Percentiles rank a stretch among this genome's conserved stretches.
phyloP scores from a whole-genome alignment of 768 basidiomycete genomes.

The Boletellus emodensis region DNA sequence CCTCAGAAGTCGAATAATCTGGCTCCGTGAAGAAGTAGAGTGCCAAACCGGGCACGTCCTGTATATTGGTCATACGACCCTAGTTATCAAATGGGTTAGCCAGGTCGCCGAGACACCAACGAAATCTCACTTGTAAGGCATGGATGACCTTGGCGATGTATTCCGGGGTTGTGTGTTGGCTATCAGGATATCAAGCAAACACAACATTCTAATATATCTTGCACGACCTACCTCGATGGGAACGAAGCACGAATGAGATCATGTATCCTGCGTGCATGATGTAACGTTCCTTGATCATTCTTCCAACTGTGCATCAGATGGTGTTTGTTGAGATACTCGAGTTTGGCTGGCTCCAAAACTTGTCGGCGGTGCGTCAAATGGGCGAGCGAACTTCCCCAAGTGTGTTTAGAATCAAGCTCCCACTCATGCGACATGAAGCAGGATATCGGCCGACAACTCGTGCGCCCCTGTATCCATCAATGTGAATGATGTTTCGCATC shows the following conservation, averaged over 20 bases:
- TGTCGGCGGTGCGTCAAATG: slow-evolving; percentile 79
- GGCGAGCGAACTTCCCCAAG: slow-evolving; percentile 59
- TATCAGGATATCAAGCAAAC: slow-evolving; percentile 15
- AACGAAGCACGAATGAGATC: slow-evolving; percentile 51
- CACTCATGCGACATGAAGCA: slow-evolving; percentile 2
- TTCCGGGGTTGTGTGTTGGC: slow-evolving; percentile 47
- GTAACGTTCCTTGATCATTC: slow-evolving; percentile 45
- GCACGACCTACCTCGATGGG: slow-evolving; percentile 47
- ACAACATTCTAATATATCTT: background rate
- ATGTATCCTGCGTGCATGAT: slow-evolving; percentile 53
- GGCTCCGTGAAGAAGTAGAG: slow-evolving; percentile 81
- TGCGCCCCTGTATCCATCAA: slow-evolving; percentile 6
- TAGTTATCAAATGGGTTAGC: slow-evolving; percentile 23
- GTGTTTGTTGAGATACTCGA: slow-evolving; percentile 86
- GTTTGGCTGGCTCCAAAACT: slow-evolving; percentile 73
- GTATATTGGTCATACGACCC: slow-evolving; percentile 67
- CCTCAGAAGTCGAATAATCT: slow-evolving; percentile 50
- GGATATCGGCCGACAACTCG: slow-evolving; percentile 9
- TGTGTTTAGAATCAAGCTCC: slow-evolving; percentile 8
- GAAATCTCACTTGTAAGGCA: slow-evolving; percentile 48
- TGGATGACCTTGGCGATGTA: slow-evolving; percentile 64
- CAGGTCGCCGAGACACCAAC: background rate
- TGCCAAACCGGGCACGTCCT: slow-evolving; percentile 63
- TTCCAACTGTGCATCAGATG: slow-evolving; percentile 62
- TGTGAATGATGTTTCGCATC: slow-evolving; percentile 4